Percentiles rank a stretch among this genome's conserved stretches.
Evolutionary conservation across 2,329 filamentous ascomycete species (phyloP).

Genomic region (Exophiala spinifera): DNA sequence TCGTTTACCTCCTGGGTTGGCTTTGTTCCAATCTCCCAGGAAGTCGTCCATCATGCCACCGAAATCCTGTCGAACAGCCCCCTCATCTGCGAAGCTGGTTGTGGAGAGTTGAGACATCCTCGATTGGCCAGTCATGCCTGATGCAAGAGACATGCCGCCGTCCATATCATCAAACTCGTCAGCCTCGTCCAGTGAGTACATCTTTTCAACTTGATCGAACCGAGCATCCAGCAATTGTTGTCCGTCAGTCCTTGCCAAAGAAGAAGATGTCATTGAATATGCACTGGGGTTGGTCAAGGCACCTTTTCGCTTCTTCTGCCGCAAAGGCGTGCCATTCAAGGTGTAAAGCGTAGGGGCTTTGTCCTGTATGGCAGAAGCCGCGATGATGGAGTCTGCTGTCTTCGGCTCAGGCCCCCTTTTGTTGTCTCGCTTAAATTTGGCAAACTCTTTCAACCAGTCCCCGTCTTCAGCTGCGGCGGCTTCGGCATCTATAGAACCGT

Average conservation of each 20-base stretch:
- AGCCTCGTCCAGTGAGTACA: conserved; percentile 64
- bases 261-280: conserved; percentile 90
- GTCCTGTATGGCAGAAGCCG: conserved; percentile 40
- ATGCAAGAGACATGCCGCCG: conserved; percentile 50
- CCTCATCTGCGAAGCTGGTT: conserved; percentile 38
- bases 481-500: conserved; percentile 17
- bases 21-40: conserved; percentile 59
- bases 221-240: conserved; percentile 80
- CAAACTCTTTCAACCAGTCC: conserved; percentile 89
- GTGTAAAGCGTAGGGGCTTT: conserved; percentile 44
- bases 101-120: conserved; percentile 64
- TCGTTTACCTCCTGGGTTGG: conserved; percentile 39
- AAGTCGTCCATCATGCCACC: conserved; percentile 92
- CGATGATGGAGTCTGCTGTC: conserved; percentile 39
- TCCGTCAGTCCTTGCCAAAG: conserved; percentile 81
- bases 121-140: conserved; percentile 41
- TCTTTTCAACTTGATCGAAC: conserved; percentile 86
- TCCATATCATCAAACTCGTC: conserved; percentile 48
- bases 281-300: conserved; percentile 82
- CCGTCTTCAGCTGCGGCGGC: conserved; percentile 59
- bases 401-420: conserved; percentile 39
- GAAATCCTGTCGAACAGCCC: conserved; percentile 73
- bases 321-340: conserved; percentile 63
- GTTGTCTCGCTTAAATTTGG: conserved; percentile 84
- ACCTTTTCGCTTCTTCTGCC: conserved; percentile 91